A percentile compares a stretch with the other conserved stretches of the same genome.
These are phyloP conservation scores for Entophlyctis luteolus DNA, from an alignment of 192 early-diverging fungal species.

Conservation along the genomic window DNA sequence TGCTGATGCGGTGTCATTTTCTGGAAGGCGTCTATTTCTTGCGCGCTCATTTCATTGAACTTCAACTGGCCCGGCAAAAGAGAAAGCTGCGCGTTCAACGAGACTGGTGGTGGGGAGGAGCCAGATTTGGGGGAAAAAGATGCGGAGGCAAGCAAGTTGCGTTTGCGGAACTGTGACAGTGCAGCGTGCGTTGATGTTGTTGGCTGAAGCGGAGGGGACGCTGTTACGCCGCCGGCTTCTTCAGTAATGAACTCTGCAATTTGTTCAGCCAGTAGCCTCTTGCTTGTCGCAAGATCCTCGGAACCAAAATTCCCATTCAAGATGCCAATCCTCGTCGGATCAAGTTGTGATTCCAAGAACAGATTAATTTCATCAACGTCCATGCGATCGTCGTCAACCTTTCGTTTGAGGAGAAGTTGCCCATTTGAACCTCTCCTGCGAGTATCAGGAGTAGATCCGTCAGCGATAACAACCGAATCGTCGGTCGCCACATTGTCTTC, in stretches of 20 bases:
- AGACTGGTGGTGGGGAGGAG: neutral
- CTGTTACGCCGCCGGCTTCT: neutral
- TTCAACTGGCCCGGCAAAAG: neutral
- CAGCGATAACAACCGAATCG: neutral
- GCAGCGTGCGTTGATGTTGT: neutral
- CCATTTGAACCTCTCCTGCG: neutral
- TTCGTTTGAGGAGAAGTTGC: neutral
- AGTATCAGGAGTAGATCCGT: neutral
- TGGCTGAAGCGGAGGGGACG: neutral
- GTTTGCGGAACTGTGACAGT: conserved; percentile 15
- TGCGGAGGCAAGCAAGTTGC: conserved; percentile 11
- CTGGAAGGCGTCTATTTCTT: conserved; percentile 14
- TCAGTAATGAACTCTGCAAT: neutral
- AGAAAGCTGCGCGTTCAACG: neutral
- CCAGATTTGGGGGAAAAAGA: conserved; percentile 12
- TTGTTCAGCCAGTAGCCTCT: neutral
- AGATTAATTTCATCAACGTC: neutral
- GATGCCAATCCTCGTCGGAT: neutral
- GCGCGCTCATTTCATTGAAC: conserved; percentile 14
- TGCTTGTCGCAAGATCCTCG: neutral
- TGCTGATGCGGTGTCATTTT: conserved; percentile 15
- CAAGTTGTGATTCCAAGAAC: neutral
- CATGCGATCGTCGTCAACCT: conserved; percentile 10
- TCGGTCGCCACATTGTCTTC: neutral
- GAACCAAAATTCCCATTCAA: neutral